These are phyloP conservation scores for Setaria italica DNA, from an alignment of 202 grass and related monocot genomes.

Conservation along the genomic window DNA sequence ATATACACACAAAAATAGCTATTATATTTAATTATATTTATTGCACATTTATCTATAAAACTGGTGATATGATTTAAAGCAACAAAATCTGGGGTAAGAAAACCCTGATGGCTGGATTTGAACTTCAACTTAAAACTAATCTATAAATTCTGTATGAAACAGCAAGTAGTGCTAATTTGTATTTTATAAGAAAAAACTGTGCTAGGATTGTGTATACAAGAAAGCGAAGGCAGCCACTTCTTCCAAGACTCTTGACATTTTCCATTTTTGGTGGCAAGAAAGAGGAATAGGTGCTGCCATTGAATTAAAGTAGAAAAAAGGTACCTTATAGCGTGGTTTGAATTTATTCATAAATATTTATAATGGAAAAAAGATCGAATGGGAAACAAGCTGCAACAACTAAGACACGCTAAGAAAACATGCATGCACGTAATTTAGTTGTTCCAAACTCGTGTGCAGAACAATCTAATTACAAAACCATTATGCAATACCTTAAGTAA, in stretches of 20 bases:
- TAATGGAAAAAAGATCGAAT: neutral
- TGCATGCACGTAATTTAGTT: neutral
- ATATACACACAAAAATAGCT: neutral
- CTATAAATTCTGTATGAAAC: neutral
- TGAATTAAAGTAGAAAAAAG: neutral
- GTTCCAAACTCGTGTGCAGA: neutral
- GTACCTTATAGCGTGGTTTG: neutral
- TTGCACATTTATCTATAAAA: neutral
- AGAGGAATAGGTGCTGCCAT: neutral
- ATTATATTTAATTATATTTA: neutral
- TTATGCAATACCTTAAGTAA: neutral
- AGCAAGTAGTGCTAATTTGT: neutral
- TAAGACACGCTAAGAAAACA: neutral
- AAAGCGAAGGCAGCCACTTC: conserved; percentile 1
- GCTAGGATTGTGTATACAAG: conserved; percentile 7
- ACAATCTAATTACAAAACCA: neutral
- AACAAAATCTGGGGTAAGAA: neutral
- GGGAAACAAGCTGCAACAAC: neutral
- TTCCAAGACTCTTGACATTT: neutral
- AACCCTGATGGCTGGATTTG: neutral
- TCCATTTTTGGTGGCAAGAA: neutral
- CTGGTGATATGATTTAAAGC: neutral
- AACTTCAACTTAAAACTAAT: neutral
- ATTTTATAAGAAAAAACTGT: neutral
- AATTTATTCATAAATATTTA: neutral